Evolutionary conservation across 2,329 filamentous ascomycete species (phyloP).

Genomic region (Albophoma yamanashiensis): DNA sequence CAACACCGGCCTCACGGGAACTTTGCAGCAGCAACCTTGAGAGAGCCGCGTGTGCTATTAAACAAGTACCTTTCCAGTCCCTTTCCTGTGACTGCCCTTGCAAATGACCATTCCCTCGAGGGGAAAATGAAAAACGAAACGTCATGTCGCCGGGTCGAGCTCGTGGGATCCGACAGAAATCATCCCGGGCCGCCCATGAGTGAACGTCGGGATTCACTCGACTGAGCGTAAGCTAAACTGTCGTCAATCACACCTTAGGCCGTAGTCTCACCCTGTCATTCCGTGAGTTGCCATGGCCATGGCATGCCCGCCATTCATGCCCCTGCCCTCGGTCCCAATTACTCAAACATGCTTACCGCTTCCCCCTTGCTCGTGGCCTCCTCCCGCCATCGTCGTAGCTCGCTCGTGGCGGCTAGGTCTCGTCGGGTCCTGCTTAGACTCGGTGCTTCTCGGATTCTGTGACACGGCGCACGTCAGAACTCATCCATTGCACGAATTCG

Average conservation of each 20-base stretch:
- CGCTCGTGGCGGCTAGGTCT: neutral
- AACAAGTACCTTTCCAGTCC: neutral
- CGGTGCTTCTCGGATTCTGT: conserved; percentile 36
- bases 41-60: neutral
- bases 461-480: neutral
- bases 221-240: neutral
- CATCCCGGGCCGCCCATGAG: neutral
- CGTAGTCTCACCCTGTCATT: neutral
- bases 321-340: neutral
- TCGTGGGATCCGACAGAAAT: neutral
- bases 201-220: neutral
- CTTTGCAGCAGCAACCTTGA: neutral
- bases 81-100: neutral
- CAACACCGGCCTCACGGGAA: neutral
- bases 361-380: neutral
- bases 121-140: neutral
- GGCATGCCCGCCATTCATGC: neutral
- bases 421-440: conserved; percentile 15
- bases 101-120: neutral
- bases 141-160: neutral
- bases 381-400: neutral
- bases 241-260: neutral
- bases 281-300: neutral
- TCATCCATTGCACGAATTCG: conserved; percentile 10
- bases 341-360: neutral